Evolutionary conservation across 2,329 filamentous ascomycete species (phyloP).

Genomic region (Trichophyton verrucosum): DNA sequence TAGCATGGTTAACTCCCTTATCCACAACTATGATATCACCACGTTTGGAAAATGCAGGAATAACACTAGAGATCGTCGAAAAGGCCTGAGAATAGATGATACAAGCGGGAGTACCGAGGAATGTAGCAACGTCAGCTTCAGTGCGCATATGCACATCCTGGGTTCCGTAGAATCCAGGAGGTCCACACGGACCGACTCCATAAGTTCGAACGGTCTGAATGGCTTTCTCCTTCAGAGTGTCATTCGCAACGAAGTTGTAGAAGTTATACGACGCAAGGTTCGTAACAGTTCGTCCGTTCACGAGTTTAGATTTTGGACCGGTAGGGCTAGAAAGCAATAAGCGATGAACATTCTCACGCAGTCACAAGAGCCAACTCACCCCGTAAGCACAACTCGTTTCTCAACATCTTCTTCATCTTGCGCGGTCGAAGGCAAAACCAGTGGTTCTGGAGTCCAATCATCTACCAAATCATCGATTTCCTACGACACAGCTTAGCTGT

Average conservation of each 20-base stretch:
- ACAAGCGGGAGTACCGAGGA: constrained; percentile 73
- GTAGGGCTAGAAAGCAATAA: constrained; percentile 50
- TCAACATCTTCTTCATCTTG: constrained; percentile 75
- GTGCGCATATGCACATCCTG: constrained; percentile 98
- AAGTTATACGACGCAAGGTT: constrained; percentile 96
- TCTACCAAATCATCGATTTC: constrained; percentile 96
- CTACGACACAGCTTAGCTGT: constrained; percentile 23
- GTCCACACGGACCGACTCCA: constrained; percentile 90
- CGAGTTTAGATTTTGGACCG: constrained; percentile 77
- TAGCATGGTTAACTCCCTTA: constrained; percentile 81
- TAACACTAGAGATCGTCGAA: constrained; percentile 91
- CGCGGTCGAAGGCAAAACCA: constrained; percentile 60
- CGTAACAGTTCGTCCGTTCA: constrained; percentile 76
- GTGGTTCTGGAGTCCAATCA: constrained; percentile 89
- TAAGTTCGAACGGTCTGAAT: constrained; percentile 90
- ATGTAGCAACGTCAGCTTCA: constrained; percentile 83
- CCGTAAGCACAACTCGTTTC: constrained; percentile 73
- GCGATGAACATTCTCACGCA: background rate
- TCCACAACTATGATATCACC: constrained; percentile 96
- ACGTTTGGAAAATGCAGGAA: constrained; percentile 91
- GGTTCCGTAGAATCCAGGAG: constrained; percentile 94
- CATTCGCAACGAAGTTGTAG: constrained; percentile 92
- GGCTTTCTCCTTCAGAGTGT: constrained; percentile 85
- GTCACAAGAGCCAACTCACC: constrained; percentile 42
- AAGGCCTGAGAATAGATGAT: constrained; percentile 96